A percentile compares a stretch with the other conserved stretches of the same genome.
These are phyloP conservation scores for Sugiyamaella pinicola DNA, from an alignment of 1,139 yeast genomes.

Conservation along the genomic window DNA sequence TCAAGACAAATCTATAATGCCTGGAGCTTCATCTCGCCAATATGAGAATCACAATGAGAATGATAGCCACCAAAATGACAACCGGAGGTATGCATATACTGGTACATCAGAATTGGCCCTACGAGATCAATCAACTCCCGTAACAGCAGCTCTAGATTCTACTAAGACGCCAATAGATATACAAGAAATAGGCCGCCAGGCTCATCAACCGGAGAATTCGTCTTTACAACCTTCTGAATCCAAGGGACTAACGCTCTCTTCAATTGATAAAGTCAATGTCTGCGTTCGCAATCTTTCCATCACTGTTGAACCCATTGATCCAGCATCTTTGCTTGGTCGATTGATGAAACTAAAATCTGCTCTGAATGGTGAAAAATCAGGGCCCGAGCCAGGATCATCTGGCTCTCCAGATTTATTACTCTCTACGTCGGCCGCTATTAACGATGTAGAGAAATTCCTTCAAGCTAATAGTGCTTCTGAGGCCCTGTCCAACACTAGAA, in stretches of 20 bases:
- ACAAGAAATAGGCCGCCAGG: neutral
- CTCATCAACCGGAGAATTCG: neutral
- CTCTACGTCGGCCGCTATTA: neutral
- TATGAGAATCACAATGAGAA: neutral
- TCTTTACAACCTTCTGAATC: neutral
- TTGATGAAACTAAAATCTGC: conserved; percentile 4
- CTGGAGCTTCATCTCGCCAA: neutral
- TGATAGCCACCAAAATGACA: neutral
- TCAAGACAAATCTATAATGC: neutral
- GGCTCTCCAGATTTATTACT: neutral
- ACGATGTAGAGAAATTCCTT: conserved; percentile 9
- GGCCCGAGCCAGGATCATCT: neutral
- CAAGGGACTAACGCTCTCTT: conserved; percentile 8
- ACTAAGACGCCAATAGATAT: neutral
- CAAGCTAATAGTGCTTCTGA: neutral
- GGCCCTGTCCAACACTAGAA: conserved; percentile 17
- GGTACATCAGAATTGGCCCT: too few species aligned
- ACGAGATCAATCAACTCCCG: too few species aligned
- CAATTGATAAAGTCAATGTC: conserved; percentile 32
- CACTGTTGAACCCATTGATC: conserved; percentile 19
- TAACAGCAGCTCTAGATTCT: neutral
- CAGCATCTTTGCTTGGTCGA: conserved; percentile 12
- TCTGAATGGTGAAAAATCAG: neutral
- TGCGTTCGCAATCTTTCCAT: conserved; percentile 32
- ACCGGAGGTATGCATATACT: too few species aligned